Evolutionary conservation across 2,329 filamentous ascomycete species (phyloP), one percentile per base, ranked within the genome.

Genomic region (Paradendryphiella salina): DNA sequence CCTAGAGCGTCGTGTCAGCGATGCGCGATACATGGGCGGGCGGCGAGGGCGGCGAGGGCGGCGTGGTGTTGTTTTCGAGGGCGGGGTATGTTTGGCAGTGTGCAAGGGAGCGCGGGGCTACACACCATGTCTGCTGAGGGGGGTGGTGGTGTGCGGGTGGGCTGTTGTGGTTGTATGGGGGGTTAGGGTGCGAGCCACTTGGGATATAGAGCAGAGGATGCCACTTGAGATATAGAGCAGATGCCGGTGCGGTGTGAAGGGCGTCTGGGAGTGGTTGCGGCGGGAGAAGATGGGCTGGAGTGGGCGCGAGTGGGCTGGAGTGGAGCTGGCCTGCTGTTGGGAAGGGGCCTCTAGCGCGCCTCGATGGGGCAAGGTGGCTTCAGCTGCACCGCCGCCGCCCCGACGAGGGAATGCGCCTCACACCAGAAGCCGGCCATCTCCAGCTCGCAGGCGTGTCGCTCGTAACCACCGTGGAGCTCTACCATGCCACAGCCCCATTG

Each of bases 1-100:
- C 93, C 93, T 97, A 76, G 51, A 41, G 28, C 20, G 47, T 39
- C 8, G 7, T 33, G 68, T 73, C 52, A 73, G 71, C 45, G 54
- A 28, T 39, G 44, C 50, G 55, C 50, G 23, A 28, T 6, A 26
- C 23, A 10, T 26, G 23, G 23, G 6, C 2, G 8, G 23, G 20
- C 20, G 5, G 9, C 8, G 23, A 37, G 39, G 17, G 37, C 42
- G 40, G 45, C 34, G 50, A 32, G 54, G 44, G 50, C n/a, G n/a
- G n/a, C n/a, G n/a, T n/a, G n/a, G 63, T 52, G 47, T 53, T 65
- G 69, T 68, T 69, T 63, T 64, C 48, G 57, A 68, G 61, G 66
- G 70, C 70, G 69, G 71, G 70, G 71, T 71, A 73, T 61, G 61
- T 51, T 46, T 50, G 50, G 46, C 54, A 50, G 50, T 33, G 42